These are phyloP conservation scores for Neopestalotiopsis rosae DNA, from an alignment of 2,329 filamentous ascomycete species.

Conservation along the genomic window DNA sequence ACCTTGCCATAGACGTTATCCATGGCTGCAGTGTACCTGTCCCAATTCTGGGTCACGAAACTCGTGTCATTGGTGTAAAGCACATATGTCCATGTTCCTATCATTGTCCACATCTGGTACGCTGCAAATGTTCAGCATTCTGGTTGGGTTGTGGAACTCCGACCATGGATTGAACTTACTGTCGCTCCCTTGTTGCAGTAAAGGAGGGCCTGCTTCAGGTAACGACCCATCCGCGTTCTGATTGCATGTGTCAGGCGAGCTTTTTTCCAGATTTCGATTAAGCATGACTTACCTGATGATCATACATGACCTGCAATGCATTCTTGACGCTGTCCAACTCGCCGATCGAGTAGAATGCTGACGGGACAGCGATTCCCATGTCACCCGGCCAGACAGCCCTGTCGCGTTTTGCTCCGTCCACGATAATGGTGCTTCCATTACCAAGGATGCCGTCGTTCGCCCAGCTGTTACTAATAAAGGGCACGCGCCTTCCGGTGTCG, in stretches of 20 bases:
- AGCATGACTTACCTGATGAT: slow-evolving; percentile 31
- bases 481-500: slow-evolving; percentile 33
- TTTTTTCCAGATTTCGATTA: background rate
- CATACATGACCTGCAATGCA: slow-evolving; percentile 45
- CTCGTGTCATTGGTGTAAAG: slow-evolving; percentile 57
- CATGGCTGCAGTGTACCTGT: slow-evolving; percentile 53
- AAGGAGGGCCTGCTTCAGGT: slow-evolving; percentile 17
- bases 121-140: slow-evolving; percentile 1
- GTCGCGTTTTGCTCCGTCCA: slow-evolving; percentile 59
- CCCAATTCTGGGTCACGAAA: slow-evolving; percentile 54
- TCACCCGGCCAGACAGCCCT: slow-evolving; percentile 63
- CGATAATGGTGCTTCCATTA: slow-evolving; percentile 36
- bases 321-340: slow-evolving; percentile 50
- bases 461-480: slow-evolving; percentile 31
- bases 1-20: slow-evolving; percentile 30
- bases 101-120: slow-evolving; percentile 46
- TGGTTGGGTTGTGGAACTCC: background rate
- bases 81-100: slow-evolving; percentile 63
- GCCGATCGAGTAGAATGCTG: slow-evolving; percentile 55
- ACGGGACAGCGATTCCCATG: slow-evolving; percentile 57
- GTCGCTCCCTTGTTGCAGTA: slow-evolving; percentile 16
- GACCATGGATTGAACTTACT: background rate
- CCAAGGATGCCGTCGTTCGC: slow-evolving; percentile 33
- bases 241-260: background rate
- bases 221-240: slow-evolving; percentile 18